Percentiles rank a stretch among this genome's conserved stretches.
These are phyloP conservation scores for Hura crepitans DNA, from an alignment of 441 rosid species.

Conservation along the genomic window DNA sequence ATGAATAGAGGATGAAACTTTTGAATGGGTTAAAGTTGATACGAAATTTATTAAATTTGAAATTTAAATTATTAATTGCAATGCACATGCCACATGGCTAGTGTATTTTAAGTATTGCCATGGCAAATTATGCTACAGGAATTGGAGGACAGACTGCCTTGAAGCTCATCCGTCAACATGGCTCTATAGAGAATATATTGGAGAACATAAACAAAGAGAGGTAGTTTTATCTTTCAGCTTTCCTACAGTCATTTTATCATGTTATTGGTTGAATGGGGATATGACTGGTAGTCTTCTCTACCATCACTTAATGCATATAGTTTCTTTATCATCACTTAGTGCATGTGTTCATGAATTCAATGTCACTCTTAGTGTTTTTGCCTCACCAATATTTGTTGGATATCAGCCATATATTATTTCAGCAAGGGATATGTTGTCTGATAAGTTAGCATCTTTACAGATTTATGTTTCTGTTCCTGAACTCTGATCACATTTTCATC, in stretches of 20 bases:
- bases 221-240: slow-evolving; percentile 25
- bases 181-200: slow-evolving; percentile 73
- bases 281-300: background rate
- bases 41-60: too few species aligned
- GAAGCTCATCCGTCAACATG: slow-evolving; percentile 94
- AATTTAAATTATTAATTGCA: too few species aligned
- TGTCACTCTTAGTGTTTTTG: background rate
- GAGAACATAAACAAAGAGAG: slow-evolving; percentile 86
- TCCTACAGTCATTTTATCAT: background rate
- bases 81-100: background rate
- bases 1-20: too few species aligned
- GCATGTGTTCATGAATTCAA: background rate
- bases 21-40: too few species aligned
- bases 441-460: background rate
- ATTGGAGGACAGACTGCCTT: slow-evolving; percentile 90
- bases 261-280: background rate
- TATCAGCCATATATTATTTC: background rate
- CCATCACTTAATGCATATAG: background rate
- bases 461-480: background rate
- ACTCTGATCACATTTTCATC: slow-evolving; percentile 2
- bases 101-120: slow-evolving; percentile 6
- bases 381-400: background rate
- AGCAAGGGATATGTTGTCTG: background rate
- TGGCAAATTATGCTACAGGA: slow-evolving; percentile 43
- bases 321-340: too few species aligned